Base-by-base conservation (phyloP, 2,329 filamentous ascomycete genomes). In the Cercospora zeina region DNA sequence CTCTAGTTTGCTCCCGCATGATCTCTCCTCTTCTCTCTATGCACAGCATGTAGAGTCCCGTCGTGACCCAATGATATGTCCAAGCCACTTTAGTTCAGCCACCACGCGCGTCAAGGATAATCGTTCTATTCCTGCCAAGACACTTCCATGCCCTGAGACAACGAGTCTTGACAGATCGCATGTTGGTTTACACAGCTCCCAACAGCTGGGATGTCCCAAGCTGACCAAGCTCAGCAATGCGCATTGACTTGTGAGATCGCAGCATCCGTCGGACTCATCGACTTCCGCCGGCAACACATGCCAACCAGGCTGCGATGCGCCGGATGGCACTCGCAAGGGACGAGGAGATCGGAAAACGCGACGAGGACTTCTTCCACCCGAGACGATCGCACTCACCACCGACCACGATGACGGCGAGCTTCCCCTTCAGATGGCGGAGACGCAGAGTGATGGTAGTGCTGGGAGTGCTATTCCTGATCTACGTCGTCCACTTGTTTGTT, bases 281-380 rank as follows among this genome's bases (percentile, higher is more conserved):
- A 34, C 49, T 33, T n/a, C 13, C 27, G 30, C 30, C 13, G 31
- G 31, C 49, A 51, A 33, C 49, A 51, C 49, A 51, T 51, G 49
- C 49, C 49, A 51, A 31, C 9, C 49, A 51, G 49, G 59, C 49
- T 19, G 37, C 54, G 47, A 39, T 60, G 58, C 62, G 58, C 34
- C 66, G 66, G 31, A 59, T 63, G 58, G 54, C 61, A n/a, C 37
- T 64, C 19, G 61, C 54, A 62, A 80, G 77, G 62, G 85, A 88
- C 71, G 84, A 86, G 75, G 85, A 87, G 78, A 79, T 86, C 62
- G 85, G 84, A 61, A 88, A 87, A 76, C 85, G 84, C 71, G 82
- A 88, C 73, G 86, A 88, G 73, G 84, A 87, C 73, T 82, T 47
- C 42, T 47, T 84, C 73, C 79, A 39, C 36, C 58, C 57, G 14